phyloP scores from a whole-genome alignment of 805 yeast genomes.

The Blastobotrys americana region DNA sequence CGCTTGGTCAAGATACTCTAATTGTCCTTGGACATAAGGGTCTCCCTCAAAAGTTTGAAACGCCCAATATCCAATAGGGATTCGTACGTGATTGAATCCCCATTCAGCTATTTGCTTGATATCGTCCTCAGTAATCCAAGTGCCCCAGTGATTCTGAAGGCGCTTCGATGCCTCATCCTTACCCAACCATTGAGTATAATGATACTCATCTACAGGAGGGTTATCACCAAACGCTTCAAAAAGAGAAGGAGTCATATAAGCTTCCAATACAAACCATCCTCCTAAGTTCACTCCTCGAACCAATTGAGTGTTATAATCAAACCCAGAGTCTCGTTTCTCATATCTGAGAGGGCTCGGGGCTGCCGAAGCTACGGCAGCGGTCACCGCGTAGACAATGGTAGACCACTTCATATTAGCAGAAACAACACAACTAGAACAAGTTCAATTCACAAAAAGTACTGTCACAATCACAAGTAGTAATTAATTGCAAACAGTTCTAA shows the following conservation, averaged over 20 bases:
- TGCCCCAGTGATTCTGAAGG: constrained; percentile 65
- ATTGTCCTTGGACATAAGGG: constrained; percentile 85
- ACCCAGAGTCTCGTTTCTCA: constrained; percentile 9
- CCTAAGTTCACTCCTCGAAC: constrained; percentile 61
- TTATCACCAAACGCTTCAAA: constrained; percentile 46
- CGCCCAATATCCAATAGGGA: constrained; percentile 96
- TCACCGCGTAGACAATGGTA: neutral
- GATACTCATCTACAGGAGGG: constrained; percentile 80
- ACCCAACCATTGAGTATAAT: constrained; percentile 55
- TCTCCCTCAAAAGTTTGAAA: constrained; percentile 54
- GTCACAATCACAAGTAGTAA: too few species aligned
- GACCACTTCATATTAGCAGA: neutral
- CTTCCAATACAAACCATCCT: constrained; percentile 86
- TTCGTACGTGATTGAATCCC: constrained; percentile 80
- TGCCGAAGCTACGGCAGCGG: neutral
- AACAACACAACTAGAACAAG: too few species aligned
- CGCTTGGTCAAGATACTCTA: constrained; percentile 63
- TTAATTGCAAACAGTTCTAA: too few species aligned
- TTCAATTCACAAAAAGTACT: too few species aligned
- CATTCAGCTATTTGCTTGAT: constrained; percentile 48
- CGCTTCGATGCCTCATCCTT: constrained; percentile 44
- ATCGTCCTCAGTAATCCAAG: constrained; percentile 71
- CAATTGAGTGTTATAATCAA: constrained; percentile 26
- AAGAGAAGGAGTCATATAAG: constrained; percentile 75
- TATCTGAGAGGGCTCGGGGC: neutral